Evolutionary conservation across 2,329 filamentous ascomycete genomes (phyloP), one percentile per base, ranked within the genome.

Genomic region (Colletotrichum musae): DNA sequence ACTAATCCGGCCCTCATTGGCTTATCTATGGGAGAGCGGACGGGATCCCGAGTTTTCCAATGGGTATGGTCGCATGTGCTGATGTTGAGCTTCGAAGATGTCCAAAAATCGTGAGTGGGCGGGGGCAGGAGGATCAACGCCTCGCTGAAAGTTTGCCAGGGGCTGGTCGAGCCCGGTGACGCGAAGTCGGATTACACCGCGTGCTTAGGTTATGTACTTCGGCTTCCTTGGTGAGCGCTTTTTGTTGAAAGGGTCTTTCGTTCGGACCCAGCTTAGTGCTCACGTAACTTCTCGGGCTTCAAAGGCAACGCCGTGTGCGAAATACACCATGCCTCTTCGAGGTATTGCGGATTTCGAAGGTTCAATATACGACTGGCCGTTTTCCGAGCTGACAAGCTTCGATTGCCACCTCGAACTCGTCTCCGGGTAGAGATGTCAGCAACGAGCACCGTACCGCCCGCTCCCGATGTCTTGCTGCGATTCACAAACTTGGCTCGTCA

Each of bases 41-140:
- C 64, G 64, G 68, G 68, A 70, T 70, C 68, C 58, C 57, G 64
- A 68, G 48, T 63, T 70, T 47, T 70, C 68, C 64, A 54, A 21
- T 58, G 64, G 68, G 68, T 70, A 53, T 70, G 68, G 52, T 70
- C 68, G 68, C 51, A 70, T 68, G 64, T 70, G 47, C 5, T 18
- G 1, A 9, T 2, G 6, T 28, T 1, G 3, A 1, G 39, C n/a
- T 21, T 12, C 21, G 5, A 18, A 18, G 18, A n/a, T 24, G 21
- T 21, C 3, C 18, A 50, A 18, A 12, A 13, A 18, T 10, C 47
- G 47, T 50, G 41, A n/a, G 41, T n/a, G 41, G 16, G 41, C 13
- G 41, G 9, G 7, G 10, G 13, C 13, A 15, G 5, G 41, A 43
- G 13, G 41, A n/a, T 43, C 41, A 12, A n/a, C 13, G 13, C 41